phyloP scores from a whole-genome alignment of 106 monocot species.

The Narthecium ossifragum region DNA sequence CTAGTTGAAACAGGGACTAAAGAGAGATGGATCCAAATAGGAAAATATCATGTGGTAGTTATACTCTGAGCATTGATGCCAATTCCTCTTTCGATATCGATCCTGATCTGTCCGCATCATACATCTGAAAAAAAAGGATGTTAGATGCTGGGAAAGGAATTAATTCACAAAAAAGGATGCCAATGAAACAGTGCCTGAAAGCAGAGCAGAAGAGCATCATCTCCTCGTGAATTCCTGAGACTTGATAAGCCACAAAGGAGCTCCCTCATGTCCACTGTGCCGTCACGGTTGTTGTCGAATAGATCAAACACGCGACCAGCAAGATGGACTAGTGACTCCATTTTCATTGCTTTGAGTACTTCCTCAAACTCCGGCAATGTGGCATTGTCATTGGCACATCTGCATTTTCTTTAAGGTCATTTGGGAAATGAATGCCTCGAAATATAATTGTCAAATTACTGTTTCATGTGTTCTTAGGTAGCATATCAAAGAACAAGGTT shows the following conservation, averaged over 20 bases:
- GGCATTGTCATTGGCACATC: conserved; percentile 58
- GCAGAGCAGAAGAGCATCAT: conserved; percentile 55
- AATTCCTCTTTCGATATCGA: conserved; percentile 61
- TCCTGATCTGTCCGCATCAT: conserved; percentile 56
- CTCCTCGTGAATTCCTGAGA: conserved; percentile 53
- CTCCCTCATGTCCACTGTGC: conserved; percentile 75
- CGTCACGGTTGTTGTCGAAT: conserved; percentile 73
- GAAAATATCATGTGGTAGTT: background rate
- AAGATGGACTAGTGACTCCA: conserved; percentile 53
- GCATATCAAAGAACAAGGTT: no score
- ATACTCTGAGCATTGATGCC: conserved; percentile 67
- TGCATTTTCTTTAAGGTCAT: no score
- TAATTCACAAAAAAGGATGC: background rate
- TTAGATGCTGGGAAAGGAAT: background rate
- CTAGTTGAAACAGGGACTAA: background rate
- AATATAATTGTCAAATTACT: no score
- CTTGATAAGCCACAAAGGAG: conserved; percentile 60
- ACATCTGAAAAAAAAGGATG: conserved; percentile 34
- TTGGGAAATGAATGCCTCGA: no score
- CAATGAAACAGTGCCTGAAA: conserved; percentile 38
- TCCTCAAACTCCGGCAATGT: conserved; percentile 53
- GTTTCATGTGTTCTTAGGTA: no score
- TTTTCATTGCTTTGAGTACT: conserved; percentile 62
- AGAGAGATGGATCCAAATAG: background rate
- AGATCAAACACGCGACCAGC: conserved; percentile 63